Base-by-base conservation (phyloP, 768 basidiomycete genomes). In the Lentinus tigrinus region DNA sequence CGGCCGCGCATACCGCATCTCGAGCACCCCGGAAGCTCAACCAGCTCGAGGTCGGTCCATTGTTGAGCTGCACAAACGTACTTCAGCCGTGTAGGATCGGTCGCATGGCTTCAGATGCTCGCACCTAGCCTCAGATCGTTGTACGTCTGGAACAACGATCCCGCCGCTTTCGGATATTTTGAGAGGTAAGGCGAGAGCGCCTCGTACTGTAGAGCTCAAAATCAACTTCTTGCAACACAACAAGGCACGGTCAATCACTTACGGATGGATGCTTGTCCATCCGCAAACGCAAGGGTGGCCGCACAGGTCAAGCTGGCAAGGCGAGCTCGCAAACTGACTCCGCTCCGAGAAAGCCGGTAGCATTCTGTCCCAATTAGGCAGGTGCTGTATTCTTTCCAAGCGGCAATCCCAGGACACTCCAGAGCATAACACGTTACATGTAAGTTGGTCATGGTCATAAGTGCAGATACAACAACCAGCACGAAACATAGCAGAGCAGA, bases 121-220 rank as follows among this genome's bases (percentile, higher is more conserved):
- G 27, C 27, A 52, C 90, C 82, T 21, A 83, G 81, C 6, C 81
- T 69, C 28, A 92, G 70, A 57, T 93, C 89, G 67, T 91, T 91
- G 73, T 87, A 91, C 1, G 85, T 78, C 69, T 91, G 89, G 67
- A 91, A 89, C 9, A 91, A 71, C 23, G 80, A 75, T 13, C 85
- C 79, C 3, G 85, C 83, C 16, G 78, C 72, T 24, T 70, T 75
- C 36, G 89, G 89, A 64, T 91, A 91, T 68, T 85, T 88, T 11
- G 65, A 58, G 24, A 87, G 60, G 39, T 84, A 65, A 3, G 73
- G 70, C 10, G 80, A 72, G 26, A 90, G 75, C 4, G 66, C 73
- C 43, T 74, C 63, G 61, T 82, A 78, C 85, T 85, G 56, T 9
- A 26, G 14, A 38, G 9, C n/a, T 19, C 43, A 28, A 26, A 24